Base-by-base conservation (phyloP, 2,329 filamentous ascomycete species). In the Pestalotiopsis sp. region DNA sequence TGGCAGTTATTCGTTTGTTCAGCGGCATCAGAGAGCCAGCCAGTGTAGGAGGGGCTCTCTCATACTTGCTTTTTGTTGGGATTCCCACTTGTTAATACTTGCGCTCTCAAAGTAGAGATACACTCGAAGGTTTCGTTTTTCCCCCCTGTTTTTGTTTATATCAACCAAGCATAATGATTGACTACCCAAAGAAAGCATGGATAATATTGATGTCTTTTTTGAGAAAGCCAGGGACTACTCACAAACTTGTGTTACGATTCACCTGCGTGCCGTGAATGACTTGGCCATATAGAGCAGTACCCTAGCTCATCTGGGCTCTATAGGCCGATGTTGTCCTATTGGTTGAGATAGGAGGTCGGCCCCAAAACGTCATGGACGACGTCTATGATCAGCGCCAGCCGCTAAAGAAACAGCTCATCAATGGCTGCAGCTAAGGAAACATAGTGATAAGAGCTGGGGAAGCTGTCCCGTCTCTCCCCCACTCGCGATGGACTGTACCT, bases 11-110 rank as follows among this genome's bases (percentile, higher is more conserved):
- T 23, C 25, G 23, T 62, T 62, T 62, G 59, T 62, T 62, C 59
- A 62, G 59, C 59, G 59, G 59, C 59, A 62, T 39, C 27, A 62
- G 27, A 62, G 27, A 36, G 59, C 59, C 59, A 20, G 27, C 59
- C 59, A 62, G 59, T 20, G n/a, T 20, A 62, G 59, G 59, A 62
- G 31, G n/a, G 59, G 59, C 59, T 62, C 31, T 62, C 9, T n/a
- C 20, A n/a, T n/a, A 5, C 27, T 39, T 62, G 25, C 27, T 36
- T 62, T 36, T 59, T 27, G 11, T 59, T 41, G 25, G 59, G 59
- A 62, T 62, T 62, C 59, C 59, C 59, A 62, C 36, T 39, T 62
- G 59, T 62, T 62, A 62, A 62, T 65, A 56, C 62, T 65, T 52
- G 62, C 36, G 20, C n/a, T 56, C 23, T 52, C n/a, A n/a, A n/a